Evolutionary conservation across 345 rosid genomes (phyloP).

Genomic region (Rhodomyrtus tomentosa): DNA sequence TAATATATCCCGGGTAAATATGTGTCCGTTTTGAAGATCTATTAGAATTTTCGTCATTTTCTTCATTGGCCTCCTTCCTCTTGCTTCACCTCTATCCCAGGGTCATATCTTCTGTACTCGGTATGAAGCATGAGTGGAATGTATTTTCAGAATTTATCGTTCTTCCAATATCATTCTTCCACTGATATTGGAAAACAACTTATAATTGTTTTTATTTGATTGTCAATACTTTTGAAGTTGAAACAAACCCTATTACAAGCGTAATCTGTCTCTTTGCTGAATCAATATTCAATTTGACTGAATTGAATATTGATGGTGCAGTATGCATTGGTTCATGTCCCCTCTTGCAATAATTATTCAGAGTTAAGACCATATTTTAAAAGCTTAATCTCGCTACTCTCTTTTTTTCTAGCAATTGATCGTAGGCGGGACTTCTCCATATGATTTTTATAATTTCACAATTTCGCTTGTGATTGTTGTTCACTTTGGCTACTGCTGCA

Average conservation of each 20-base stretch:
- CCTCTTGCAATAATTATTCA: slow-evolving; percentile 28
- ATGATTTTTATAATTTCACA: neutral
- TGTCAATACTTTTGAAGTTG: neutral
- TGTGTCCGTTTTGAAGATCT: neutral
- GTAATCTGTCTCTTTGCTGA: neutral
- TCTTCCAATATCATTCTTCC: neutral
- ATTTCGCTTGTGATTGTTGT: neutral
- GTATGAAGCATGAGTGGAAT: neutral
- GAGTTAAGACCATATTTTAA: slow-evolving; percentile 27
- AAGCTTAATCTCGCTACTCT: neutral
- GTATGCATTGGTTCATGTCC: neutral
- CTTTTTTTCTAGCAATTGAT: neutral
- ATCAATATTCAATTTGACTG: neutral
- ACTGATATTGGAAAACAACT: neutral
- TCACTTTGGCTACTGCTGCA: neutral
- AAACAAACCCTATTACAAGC: neutral
- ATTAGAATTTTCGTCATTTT: neutral
- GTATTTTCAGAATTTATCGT: neutral
- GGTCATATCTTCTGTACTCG: neutral
- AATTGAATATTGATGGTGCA: neutral
- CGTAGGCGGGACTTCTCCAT: neutral
- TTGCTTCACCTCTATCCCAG: neutral
- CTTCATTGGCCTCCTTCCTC: neutral
- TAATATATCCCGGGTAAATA: neutral
- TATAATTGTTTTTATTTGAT: no score